Percentiles rank a stretch among this genome's conserved stretches.
phyloP scores from a whole-genome alignment of 495 filamentous ascomycete genomes.

The Podospora pseudoanserina region DNA sequence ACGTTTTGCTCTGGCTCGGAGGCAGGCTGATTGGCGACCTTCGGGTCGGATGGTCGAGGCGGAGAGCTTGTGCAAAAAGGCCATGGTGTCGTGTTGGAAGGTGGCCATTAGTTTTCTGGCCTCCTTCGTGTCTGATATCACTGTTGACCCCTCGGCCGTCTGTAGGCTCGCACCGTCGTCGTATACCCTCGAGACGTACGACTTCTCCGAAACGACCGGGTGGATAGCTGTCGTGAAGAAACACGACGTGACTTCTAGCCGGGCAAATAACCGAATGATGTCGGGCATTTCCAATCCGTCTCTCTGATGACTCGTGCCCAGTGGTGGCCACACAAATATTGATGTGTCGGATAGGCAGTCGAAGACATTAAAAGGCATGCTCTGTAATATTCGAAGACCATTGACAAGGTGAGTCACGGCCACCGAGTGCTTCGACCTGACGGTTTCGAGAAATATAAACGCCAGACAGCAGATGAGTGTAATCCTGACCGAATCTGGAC shows the following conservation, averaged over 20 bases:
- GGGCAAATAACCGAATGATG: slow-evolving; percentile 36
- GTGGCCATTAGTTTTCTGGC: slow-evolving; percentile 17
- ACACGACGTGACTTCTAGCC: slow-evolving; percentile 29
- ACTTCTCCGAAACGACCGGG: slow-evolving; percentile 55
- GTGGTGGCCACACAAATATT: slow-evolving; percentile 15
- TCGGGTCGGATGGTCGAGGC: slow-evolving; percentile 4
- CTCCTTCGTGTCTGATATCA: not conserved
- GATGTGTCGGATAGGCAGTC: slow-evolving; percentile 18
- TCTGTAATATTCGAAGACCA: slow-evolving; percentile 38
- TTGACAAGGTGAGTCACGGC: slow-evolving; percentile 38
- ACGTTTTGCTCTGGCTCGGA: slow-evolving; percentile 15
- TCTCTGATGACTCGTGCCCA: not conserved
- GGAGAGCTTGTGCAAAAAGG: slow-evolving; percentile 19
- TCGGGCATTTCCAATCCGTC: slow-evolving; percentile 29
- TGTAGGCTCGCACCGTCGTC: slow-evolving; percentile 43
- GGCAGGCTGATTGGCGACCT: slow-evolving; percentile 16
- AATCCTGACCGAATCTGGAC: slow-evolving; percentile 29
- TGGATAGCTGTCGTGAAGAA: slow-evolving; percentile 60
- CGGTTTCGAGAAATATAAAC: slow-evolving; percentile 40
- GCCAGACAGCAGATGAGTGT: slow-evolving; percentile 40
- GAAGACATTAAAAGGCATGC: slow-evolving; percentile 26
- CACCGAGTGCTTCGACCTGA: slow-evolving; percentile 31
- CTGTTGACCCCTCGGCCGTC: not conserved
- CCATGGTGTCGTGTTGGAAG: slow-evolving; percentile 26
- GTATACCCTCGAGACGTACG: slow-evolving; percentile 46